A percentile compares a stretch with the other conserved stretches of the same genome.
phyloP scores from a whole-genome alignment of 1,139 yeast species.

The Hansenula lynferdii region DNA sequence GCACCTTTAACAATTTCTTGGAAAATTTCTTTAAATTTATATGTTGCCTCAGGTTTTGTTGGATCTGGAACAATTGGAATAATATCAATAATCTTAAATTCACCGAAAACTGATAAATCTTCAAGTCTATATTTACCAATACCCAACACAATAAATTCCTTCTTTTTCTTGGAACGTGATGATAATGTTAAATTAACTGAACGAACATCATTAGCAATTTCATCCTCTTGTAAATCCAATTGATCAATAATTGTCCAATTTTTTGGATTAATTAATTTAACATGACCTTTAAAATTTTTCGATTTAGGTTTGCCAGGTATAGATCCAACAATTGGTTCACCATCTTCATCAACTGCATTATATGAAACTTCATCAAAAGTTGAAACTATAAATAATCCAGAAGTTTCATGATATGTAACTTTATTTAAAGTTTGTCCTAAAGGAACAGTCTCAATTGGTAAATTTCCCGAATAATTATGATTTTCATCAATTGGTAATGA shows the following conservation, averaged over 20 bases:
- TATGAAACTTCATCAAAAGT: conserved; percentile 58
- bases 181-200: conserved; percentile 30
- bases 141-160: conserved; percentile 75
- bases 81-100: conserved; percentile 69
- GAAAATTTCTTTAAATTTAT: conserved; percentile 70
- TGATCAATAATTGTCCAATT: conserved; percentile 75
- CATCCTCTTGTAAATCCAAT: conserved; percentile 61
- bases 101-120: conserved; percentile 78
- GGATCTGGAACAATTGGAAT: conserved; percentile 90
- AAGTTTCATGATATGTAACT: conserved; percentile 66
- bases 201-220: conserved; percentile 41
- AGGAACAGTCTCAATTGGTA: conserved; percentile 53
- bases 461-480: conserved; percentile 54
- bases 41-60: conserved; percentile 78
- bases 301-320: conserved; percentile 49
- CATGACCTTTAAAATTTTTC: conserved; percentile 48
- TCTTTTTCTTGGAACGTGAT: conserved; percentile 50
- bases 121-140: conserved; percentile 77
- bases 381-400: conserved; percentile 63
- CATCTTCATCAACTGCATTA: conserved; percentile 73
- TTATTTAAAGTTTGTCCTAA: conserved; percentile 66
- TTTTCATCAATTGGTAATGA: conserved; percentile 38
- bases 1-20: conserved; percentile 83
- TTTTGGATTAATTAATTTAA: conserved; percentile 65
- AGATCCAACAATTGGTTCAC: conserved; percentile 55